Base-by-base conservation (phyloP, 1,284 basidiomycete genomes). In the Trametes sp. region DNA sequence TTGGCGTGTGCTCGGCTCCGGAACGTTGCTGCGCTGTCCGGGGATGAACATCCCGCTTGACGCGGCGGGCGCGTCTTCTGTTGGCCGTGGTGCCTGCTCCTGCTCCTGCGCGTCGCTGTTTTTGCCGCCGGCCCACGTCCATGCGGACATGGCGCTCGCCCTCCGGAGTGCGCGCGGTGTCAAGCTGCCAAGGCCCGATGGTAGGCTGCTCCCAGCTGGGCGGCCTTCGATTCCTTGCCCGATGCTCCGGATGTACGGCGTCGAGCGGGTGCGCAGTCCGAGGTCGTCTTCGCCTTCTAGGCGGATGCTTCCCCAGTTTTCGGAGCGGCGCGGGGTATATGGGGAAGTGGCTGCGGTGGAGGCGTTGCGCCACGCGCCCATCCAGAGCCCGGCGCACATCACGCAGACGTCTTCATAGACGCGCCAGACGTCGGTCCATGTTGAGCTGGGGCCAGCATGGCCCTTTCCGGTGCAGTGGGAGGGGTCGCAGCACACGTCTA, bases 381-480 rank as follows among this genome's bases (percentile, higher is more conserved):
- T 84, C 89, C 89, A 92, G 16, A 92, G 80, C 1, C 89, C 86
- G 0, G 90, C 91, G 70, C 91, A 93, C 53, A 92, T 80, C 45
- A 93, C 79, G 65, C 92, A 93, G 13, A 90, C 88, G 64, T 93
- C 92, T 75, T 94, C 92, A 70, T 93, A 94, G 16, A 93, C 80
- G 28, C 84, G 82, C 90, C 90, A 92, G 10, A 84, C 84, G 64
- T 92, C 90, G n/a, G 85, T 81, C 88, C 88, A 91, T 0, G 81
- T 67, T 1, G 82, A 80, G 31, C 82, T 71, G 0, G 78, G 61
- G 54, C 79, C 82, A 19, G 55, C 61, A 19, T 53, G 74, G 10
- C 62, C 55, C 44, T 59, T 59, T 58, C 55, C 57, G 49, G 44
- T 42, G 60, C 58, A 63, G n/a, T 36, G 53, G 19, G 66, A 69